Base-by-base conservation (phyloP, 177 flowering plant genomes). In the Vitis hybrid region DNA sequence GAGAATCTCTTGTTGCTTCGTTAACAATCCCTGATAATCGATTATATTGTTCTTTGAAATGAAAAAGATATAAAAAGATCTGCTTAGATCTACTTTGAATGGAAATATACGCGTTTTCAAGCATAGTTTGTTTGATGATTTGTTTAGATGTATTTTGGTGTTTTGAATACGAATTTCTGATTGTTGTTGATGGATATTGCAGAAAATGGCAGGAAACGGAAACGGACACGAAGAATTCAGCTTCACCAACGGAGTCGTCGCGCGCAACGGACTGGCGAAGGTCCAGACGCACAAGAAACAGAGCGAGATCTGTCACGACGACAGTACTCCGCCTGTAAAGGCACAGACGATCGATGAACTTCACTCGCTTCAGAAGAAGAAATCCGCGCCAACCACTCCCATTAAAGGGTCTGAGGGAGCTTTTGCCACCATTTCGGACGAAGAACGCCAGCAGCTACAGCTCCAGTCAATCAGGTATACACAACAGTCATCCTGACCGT, bases 391-490 rank as follows among this genome's bases (percentile, higher is more conserved):
- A 0, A 87, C 83, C 18, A 91, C 97, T 0, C 99, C 99, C 0
- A 77, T 79, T 21, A 76, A 70, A 13, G 83, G 78, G 2, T 19
- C 74, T 2, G 77, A 63, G 56, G 83, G 74, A 2, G 69, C 80
- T 21, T 74, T 75, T 62, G 56, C 81, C 8, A 12, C 68, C 12
- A 0, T 85, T 18, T 79, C 97, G 11, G 93, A 93, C 55, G 93
- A 85, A 18, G 90, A 90, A 0, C 93, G 97, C 68, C 89, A 87
- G 26, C 83, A 83, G 49, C 94, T 79, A 74, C 98, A 93, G 75
- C 92, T 96, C 12, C 95, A 96, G 76, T 96, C 99, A 63, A 96
- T 96, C 83, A 96, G 99, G 98, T 95, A 75, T 40, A 30, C 40
- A 14, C 21, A 12, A 34, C 18, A 12, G 48, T 26, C 8, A 23